Percentiles rank a stretch among this genome's conserved stretches.
These are phyloP conservation scores for Tubosaeta brunneosetosa DNA, from an alignment of 768 basidiomycete genomes.

Conservation along the genomic window DNA sequence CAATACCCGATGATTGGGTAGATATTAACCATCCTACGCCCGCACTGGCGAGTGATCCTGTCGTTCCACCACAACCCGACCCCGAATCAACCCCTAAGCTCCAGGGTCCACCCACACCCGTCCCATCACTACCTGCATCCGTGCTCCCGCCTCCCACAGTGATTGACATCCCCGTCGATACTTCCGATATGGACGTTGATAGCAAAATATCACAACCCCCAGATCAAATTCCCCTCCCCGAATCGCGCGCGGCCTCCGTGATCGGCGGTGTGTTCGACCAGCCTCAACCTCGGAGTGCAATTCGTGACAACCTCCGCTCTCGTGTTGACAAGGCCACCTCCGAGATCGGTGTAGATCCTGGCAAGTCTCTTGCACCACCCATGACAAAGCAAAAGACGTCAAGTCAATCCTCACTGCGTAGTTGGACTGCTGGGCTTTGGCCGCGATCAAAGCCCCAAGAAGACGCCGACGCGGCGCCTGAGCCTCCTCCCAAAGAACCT, in stretches of 20 bases:
- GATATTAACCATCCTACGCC: conserved; percentile 13
- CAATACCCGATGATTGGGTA: conserved; percentile 30
- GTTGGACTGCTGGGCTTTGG: neutral
- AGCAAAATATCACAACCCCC: conserved; percentile 8
- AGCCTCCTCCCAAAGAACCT: conserved; percentile 6
- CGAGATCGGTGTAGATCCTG: conserved; percentile 20
- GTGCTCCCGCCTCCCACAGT: conserved; percentile 7
- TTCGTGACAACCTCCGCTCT: conserved; percentile 12
- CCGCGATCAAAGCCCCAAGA: neutral
- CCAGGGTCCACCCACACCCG: neutral
- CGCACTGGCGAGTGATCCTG: conserved; percentile 3
- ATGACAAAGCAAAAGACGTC: conserved; percentile 1
- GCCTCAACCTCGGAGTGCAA: conserved; percentile 13
- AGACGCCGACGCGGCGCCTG: neutral
- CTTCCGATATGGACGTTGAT: conserved; percentile 16
- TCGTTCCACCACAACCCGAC: conserved; percentile 4
- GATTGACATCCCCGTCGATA: conserved; percentile 10
- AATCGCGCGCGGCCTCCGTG: conserved; percentile 30
- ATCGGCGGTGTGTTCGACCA: conserved; percentile 25
- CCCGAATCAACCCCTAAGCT: conserved; percentile 4
- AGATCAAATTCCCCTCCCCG: conserved; percentile 22
- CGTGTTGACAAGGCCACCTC: conserved; percentile 15
- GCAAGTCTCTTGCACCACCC: conserved; percentile 5
- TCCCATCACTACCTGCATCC: conserved; percentile 14
- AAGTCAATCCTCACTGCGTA: conserved; percentile 3